Evolutionary conservation across 2,329 filamentous ascomycete genomes (phyloP).

Genomic region (Colletotrichum sp.): DNA sequence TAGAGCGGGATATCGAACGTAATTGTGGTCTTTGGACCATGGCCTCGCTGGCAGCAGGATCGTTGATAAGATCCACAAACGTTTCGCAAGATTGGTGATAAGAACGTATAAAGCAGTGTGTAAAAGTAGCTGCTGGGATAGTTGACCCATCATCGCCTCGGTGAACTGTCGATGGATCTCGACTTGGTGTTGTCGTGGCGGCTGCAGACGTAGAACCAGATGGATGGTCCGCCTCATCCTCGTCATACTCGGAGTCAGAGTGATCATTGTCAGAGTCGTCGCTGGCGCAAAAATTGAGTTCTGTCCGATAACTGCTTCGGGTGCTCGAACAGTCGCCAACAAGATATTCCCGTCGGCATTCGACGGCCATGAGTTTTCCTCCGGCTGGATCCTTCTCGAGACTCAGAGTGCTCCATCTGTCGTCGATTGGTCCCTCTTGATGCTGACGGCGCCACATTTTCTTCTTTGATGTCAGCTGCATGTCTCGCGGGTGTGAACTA

Average conservation of each 20-base stretch:
- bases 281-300: conserved; percentile 46
- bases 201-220: neutral
- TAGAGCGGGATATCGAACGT: conserved; percentile 29
- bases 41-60: conserved; percentile 36
- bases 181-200: conserved; percentile 25
- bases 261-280: conserved; percentile 10
- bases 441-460: conserved; percentile 71
- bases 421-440: conserved; percentile 73
- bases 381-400: conserved; percentile 65
- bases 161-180: conserved; percentile 50
- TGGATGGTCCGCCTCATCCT: neutral
- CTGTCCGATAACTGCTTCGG: conserved; percentile 69
- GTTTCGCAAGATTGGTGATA: conserved; percentile 59
- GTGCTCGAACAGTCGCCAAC: conserved; percentile 57
- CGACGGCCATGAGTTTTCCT: conserved; percentile 65
- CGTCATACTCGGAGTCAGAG: neutral
- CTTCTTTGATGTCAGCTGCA: conserved; percentile 45
- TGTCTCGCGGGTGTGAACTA: conserved; percentile 39
- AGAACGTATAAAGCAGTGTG: conserved; percentile 57
- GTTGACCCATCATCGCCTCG: conserved; percentile 47
- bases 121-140: conserved; percentile 51
- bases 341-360: conserved; percentile 73
- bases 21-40: conserved; percentile 49
- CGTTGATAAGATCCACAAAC: conserved; percentile 66
- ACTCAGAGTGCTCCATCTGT: conserved; percentile 73